Evolutionary conservation across 1,284 basidiomycete genomes (phyloP), one percentile per base, ranked within the genome.

Genomic region (Heliocybe sulcata): DNA sequence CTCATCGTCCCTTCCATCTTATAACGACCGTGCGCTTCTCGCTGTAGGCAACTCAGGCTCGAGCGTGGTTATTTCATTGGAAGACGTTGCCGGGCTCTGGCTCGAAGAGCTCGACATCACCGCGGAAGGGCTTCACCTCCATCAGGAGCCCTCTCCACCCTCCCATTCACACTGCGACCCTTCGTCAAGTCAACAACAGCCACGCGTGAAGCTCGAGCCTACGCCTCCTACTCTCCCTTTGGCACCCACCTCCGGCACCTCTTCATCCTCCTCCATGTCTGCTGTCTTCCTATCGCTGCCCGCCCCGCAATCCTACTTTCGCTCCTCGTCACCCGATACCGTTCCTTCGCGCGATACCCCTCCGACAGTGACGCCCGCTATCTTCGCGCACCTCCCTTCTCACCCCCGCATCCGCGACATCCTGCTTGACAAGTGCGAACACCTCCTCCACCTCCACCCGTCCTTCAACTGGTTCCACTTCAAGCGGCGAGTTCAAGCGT

Each of bases 51-150:
- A 61, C 19, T 70, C 73, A 10, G 71, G 75, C n/a, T 77, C 78
- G 11, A 79, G 79, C 12, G 70, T 85, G 45, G 72, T 81, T 29
- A 72, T 83, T 54, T 75, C 76, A 0, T 65, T 82, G 9, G 76
- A 83, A 54, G 82, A 84, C 59, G 72, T 85, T 35, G 70, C 76
- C 3, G 69, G 76, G 51, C 75, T 84, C 35, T 88, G 83, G 82
- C 72, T 86, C 11, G 71, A 75, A 54, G 74, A 79, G 51, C 68
- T 79, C 23, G 77, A 77, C 45, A 59, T 75, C 12, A 59, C 59
- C 26, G 67, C 64, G 49, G 61, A 70, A 26, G 52, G 62, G 31
- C 58, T 63, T 2, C 60, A 62, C 20, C 52, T 49, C 19, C 67
- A 69, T n/a, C n/a, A n/a, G n/a, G n/a, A n/a, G n/a, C n/a, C n/a